Base-by-base conservation (phyloP, 352 stramenopile species). In the Peronospora belbahrii region DNA sequence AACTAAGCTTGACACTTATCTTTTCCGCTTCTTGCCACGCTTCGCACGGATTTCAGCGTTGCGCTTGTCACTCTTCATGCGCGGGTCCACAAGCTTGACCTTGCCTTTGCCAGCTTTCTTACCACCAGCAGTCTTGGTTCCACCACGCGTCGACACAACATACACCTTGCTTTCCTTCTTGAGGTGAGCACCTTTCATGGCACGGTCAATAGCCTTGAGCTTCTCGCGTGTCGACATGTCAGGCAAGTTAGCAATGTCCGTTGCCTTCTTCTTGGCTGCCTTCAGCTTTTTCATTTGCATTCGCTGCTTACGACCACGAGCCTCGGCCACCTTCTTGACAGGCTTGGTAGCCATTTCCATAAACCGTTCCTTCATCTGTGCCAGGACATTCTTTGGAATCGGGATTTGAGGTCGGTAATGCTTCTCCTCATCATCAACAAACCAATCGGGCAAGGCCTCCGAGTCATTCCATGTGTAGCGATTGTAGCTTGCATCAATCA, bases 401-500 rank as follows among this genome's bases (percentile, higher is more conserved):
- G 95, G 95, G 19, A 99, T 74, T 71, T 99, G 96, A 8, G 97
- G 97, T 20, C 96, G 85, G 65, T 99, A 98, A 72, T 99, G 91
- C 51, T 94, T 94, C 61, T 94, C 78, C 51, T 97, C 94, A 40
- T 97, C 91, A 38, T 97, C 93, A 3, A 91, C 57, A 60, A 99
- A 99, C 97, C 97, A 99, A 47, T 98, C 88, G 0, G 97, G 97
- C 6, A 99, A 50, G 28, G 95, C 89, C 6, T 76, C 38, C 1
- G 92, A 82, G 70, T 99, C 96, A 62, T 99, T 99, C 95, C 96
- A 99, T 3, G 95, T 89, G 62, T 96, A 99, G 0, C 97, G 91
- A 67, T 99, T 99, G 85, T 99, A 99, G 19, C 88, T 98, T 2
- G 96, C 85, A 62, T 99, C 97, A 4, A 99, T 90, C 42, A 99